Percentiles rank a stretch among this genome's conserved stretches.
Evolutionary conservation across 177 flowering plant genomes (phyloP).

Genomic region (Vitis hybrid): DNA sequence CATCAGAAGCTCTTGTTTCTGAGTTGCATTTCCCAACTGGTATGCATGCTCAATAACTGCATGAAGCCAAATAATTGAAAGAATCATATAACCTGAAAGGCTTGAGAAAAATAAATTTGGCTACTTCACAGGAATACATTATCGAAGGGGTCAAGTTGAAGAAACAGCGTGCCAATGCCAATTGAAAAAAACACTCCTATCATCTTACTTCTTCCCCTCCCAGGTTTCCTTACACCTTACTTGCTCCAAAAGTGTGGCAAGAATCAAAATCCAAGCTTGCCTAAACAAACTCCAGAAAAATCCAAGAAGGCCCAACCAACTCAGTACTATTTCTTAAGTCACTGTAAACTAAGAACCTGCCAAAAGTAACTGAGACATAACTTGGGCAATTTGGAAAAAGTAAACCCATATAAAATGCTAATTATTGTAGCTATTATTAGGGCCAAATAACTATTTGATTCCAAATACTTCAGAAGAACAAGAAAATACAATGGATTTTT

Average conservation of each 20-base stretch:
- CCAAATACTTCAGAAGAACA: too few species aligned
- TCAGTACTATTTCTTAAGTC: background rate
- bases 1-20: slow-evolving; percentile 71
- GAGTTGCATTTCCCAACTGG: slow-evolving; percentile 76
- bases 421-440: background rate
- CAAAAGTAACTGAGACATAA: background rate
- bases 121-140: background rate
- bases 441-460: background rate
- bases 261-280: too few species aligned
- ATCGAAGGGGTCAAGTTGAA: background rate
- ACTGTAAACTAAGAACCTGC: background rate
- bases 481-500: background rate
- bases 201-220: background rate
- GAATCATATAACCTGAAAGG: background rate
- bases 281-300: background rate
- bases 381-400: background rate
- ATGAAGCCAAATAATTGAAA: background rate
- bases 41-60: slow-evolving; percentile 93
- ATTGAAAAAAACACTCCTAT: background rate
- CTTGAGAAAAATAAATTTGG: background rate
- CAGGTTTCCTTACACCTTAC: background rate
- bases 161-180: background rate
- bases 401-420: background rate
- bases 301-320: background rate
- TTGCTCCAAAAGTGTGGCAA: background rate